Base-by-base conservation (phyloP, 768 basidiomycete species). In the Boletus speciosus region DNA sequence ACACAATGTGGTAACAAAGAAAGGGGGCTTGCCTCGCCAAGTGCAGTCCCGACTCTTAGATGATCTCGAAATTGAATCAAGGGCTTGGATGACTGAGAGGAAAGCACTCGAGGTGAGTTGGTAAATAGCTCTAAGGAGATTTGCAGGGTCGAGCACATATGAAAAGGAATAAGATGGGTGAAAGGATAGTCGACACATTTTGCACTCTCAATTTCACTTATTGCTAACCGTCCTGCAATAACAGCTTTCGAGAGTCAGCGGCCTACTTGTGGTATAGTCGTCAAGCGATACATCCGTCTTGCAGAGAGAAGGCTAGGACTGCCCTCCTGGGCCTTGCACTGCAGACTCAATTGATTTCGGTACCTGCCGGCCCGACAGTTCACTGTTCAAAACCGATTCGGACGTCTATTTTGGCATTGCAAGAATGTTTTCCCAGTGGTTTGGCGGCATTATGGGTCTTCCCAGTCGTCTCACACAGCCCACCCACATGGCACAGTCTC, bases 381-480 rank as follows among this genome's bases (percentile, higher is more conserved):
- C 16, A 38, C 12, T 32, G 19, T 19, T 16, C 21, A 19, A 46
- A 44, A 7, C 16, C 25, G 39, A 25, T 25, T 41, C 21, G 31
- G 31, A 32, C 21, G n/a, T 48, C 21, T 49, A 54, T 54, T 54
- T 59, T 51, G 23, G 29, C 21, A n/a, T 14, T 27, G 1, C 16
- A 25, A 25, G 23, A 34, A 37, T n/a, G 14, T 54, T 55, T 44
- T 40, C 23, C 37, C 36, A 49, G 39, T 35, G n/a, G 21, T 8
- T 16, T 23, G 38, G 46, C 44, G 25, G 40, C 23, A 4, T 52
- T 38, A 44, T 25, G 41, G 31, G 12, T 10, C 14, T 34, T 47
- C 42, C n/a, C 29, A 34, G 12, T 38, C 29, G 14, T 45, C 19
- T 15, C 39, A 21, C 61, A 63, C 50, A 56, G 49, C 49, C 23